Evolutionary conservation across 345 rosid species (phyloP).

Genomic region (Punica granatum): DNA sequence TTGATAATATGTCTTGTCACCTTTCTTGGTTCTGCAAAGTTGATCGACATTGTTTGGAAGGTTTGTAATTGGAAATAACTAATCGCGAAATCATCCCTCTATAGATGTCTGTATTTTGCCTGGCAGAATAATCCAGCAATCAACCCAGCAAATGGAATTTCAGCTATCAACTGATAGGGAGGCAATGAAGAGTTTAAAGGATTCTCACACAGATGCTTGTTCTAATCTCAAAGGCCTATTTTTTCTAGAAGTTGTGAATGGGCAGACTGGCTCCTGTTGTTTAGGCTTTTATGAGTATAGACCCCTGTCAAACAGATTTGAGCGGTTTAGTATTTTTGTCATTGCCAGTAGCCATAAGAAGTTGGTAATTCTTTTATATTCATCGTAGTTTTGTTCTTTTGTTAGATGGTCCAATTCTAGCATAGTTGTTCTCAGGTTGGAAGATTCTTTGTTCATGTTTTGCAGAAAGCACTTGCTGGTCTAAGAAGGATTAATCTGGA

Average conservation of each 20-base stretch:
- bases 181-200: too few relatives aligned
- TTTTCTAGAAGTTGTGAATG: neutral
- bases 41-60: neutral
- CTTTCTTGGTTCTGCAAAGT: neutral
- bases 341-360: neutral
- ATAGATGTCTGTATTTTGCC: neutral
- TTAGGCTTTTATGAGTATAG: neutral
- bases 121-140: neutral
- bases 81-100: neutral
- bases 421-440: conserved; percentile 2
- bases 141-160: neutral
- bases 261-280: neutral
- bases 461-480: conserved; percentile 95
- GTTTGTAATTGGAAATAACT: neutral
- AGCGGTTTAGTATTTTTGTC: neutral
- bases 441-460: conserved; percentile 3
- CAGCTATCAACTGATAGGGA: neutral
- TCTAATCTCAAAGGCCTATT: too few relatives aligned
- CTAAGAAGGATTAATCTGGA: conserved; percentile 82
- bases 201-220: too few relatives aligned
- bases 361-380: neutral
- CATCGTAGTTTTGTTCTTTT: neutral
- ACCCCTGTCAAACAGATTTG: neutral
- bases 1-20: neutral
- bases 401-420: neutral